These are phyloP conservation scores for Prunus salicina DNA, from an alignment of 306 rosid species.

Conservation along the genomic window DNA sequence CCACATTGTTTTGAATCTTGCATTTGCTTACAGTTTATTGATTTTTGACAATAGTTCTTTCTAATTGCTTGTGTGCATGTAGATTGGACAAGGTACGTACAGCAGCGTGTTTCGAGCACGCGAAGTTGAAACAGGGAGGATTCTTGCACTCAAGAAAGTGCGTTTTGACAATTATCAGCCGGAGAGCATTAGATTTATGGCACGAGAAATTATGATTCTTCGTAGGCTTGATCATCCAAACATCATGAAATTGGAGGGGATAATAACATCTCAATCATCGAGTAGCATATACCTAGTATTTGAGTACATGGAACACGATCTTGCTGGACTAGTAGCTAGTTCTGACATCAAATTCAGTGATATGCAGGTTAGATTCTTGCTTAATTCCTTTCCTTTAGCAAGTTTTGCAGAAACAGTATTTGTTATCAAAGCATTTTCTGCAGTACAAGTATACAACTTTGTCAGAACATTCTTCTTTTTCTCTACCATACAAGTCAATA, in stretches of 20 bases:
- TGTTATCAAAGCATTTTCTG: not conserved
- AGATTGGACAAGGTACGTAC: constrained; percentile 99
- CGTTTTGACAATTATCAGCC: constrained; percentile 87
- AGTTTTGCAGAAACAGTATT: not conserved
- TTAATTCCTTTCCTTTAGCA: not conserved
- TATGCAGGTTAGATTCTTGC: constrained; percentile 55
- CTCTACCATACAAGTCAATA: not conserved
- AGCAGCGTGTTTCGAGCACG: constrained; percentile 96
- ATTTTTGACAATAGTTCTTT: not conserved
- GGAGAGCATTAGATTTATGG: constrained; percentile 95
- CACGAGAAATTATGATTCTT: constrained; percentile 82
- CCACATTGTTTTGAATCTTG: not conserved
- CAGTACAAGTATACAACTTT: too few species aligned
- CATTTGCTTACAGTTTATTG: not conserved
- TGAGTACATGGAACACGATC: constrained; percentile 99
- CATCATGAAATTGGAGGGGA: constrained; percentile 88
- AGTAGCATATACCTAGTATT: constrained; percentile 91
- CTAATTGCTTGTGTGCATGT: not conserved
- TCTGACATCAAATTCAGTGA: constrained; percentile 66
- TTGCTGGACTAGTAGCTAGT: constrained; percentile 82
- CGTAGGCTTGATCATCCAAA: constrained; percentile 96
- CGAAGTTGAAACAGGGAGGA: constrained; percentile 72
- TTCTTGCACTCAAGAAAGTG: constrained; percentile 92
- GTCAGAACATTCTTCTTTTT: not conserved
- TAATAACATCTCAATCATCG: constrained; percentile 71